Base-by-base conservation (phyloP, 495 filamentous ascomycete genomes). In the Penicillium lividum region DNA sequence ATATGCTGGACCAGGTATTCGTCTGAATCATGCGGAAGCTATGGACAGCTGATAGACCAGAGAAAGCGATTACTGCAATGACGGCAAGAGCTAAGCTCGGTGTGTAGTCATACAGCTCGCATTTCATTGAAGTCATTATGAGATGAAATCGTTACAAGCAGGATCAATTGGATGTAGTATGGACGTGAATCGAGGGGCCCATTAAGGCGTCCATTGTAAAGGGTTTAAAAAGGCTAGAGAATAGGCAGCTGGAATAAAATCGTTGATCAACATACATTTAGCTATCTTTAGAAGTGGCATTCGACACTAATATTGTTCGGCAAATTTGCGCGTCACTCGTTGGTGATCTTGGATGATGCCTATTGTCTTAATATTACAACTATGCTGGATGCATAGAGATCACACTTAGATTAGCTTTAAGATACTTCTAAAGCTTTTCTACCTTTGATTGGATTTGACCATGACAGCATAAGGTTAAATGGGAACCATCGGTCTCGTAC, bases 61-160 rank as follows among this genome's bases (percentile, higher is more conserved):
- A 55, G 18, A 43, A 60, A 34, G 42, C 4, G 18, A 33, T 54
- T 5, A 60, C 52, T 31, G 33, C 57, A 22, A 55, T 18, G 7
- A 55, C 45, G 7, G 57, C 51, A 16, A 54, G 52, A 9, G 52
- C 33, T 16, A 55, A 4, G 29, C 52, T 55, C 10, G 57, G 57
- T 5, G 27, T 51, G 15, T 60, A 60, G n/a, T 18, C 10, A 28
- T 59, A 60, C 31, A 54, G 25, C 27, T 47, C 42, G 44, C 51
- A 54, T 28, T 43, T n/a, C 27, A 16, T 18, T 2, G 57, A 43
- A 31, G 45, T 4, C 51, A 50, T 44, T 33, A 13, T 52, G 45
- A 18, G 36, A 58, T 53, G 7, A 46, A 16, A 29, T 34, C 33
- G 3, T 34, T 10, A 8, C 33, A 34, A 10, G 9, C 11, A 10